Evolutionary conservation across 805 yeast genomes (phyloP), one percentile per base, ranked within the genome.

Genomic region (Komagataella kurtzmanii): DNA sequence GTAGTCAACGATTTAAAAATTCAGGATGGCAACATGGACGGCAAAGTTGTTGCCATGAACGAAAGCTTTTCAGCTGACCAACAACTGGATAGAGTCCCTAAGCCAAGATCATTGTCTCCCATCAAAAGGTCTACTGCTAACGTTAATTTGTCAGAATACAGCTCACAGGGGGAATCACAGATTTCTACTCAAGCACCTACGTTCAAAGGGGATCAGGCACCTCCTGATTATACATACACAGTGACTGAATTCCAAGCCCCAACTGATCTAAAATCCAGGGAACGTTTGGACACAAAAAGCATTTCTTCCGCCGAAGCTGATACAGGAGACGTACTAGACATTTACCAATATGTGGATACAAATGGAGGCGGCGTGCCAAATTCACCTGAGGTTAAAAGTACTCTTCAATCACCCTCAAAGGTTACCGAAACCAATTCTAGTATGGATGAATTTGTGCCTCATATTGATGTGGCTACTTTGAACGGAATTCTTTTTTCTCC

Each of bases 401-500:
- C 40, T 30, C n/a, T 30, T 30, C 14, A 10, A 8, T 30, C 40
- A 3, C 40, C 40, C 8, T 8, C 40, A 10, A 19, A 45, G 7
- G 46, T 14, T 12, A 45, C 10, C 8, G 46, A 45, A 18, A 17
- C n/a, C 46, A 45, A 17, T 17, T 45, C 46, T 14, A 19, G 46
- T 12, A 52, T 23, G 47, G 45, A 17, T 24, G 24, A 21, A 8
- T 21, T 44, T 8, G 24, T 21, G 8, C 43, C 19, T 40, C 51
- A 19, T 17, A 24, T 58, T 12, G 57, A 54, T 49, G 36, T 53
- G 7, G 55, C 55, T 8, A 58, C 57, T 46, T 49, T 55, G 17
- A 49, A 52, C 17, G 49, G 54, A 1, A 47, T 54, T 12, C 45
- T 57, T 4, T 53, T 50, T 21, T 54, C 53, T 23, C 55, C 50